These are phyloP conservation scores for Diplodia sapinea DNA, from an alignment of 2,329 filamentous ascomycete species.

Conservation along the genomic window DNA sequence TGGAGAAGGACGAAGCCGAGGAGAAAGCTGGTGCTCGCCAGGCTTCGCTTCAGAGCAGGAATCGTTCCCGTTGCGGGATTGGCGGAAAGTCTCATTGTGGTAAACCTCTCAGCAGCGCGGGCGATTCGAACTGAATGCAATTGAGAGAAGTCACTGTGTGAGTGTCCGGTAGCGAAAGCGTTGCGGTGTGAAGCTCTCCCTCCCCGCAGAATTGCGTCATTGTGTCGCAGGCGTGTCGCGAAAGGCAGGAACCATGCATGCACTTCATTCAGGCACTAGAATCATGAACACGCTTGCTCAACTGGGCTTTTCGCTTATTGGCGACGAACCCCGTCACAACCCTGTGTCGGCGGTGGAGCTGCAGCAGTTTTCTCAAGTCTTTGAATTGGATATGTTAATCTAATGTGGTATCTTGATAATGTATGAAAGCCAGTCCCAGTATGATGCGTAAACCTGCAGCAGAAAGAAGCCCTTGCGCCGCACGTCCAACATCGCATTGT, in stretches of 20 bases:
- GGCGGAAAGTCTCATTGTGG: not conserved
- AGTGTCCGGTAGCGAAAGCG: not conserved
- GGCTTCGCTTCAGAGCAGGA: not conserved
- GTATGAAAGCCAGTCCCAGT: not conserved
- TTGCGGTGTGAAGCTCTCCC: not conserved
- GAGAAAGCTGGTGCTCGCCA: slow-evolving; percentile 10
- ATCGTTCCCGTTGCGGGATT: not conserved
- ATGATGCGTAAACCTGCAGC: not conserved
- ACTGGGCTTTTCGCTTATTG: too few species aligned
- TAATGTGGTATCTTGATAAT: slow-evolving; percentile 1
- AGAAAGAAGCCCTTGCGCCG: not conserved
- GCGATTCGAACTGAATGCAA: not conserved
- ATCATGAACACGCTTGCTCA: too few species aligned
- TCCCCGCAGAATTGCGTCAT: slow-evolving; percentile 28
- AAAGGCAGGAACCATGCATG: slow-evolving; percentile 14
- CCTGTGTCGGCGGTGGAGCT: too few species aligned
- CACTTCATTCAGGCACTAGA: too few species aligned
- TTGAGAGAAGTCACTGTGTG: not conserved
- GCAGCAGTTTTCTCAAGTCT: not conserved
- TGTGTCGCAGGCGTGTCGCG: slow-evolving; percentile 18
- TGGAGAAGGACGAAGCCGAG: slow-evolving; percentile 31
- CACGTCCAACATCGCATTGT: not conserved
- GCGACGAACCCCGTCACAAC: too few species aligned
- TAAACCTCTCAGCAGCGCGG: not conserved
- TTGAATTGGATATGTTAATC: not conserved